Conservation (phyloP, 805 yeast genomes). For the Candida coleopterorum region DNA sequence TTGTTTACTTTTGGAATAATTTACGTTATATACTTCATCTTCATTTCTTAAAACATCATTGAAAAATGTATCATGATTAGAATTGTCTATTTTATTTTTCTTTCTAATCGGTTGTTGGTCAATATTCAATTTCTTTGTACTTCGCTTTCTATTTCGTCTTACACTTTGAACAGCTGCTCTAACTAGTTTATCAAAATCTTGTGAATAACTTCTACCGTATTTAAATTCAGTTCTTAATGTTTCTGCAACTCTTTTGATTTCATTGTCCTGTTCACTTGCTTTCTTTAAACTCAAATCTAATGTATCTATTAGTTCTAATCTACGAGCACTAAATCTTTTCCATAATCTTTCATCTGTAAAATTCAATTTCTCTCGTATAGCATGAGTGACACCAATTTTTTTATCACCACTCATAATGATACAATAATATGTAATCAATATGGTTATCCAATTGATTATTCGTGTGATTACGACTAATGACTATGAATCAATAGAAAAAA, state of each 20-base stretch:
- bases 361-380: slow-evolving; percentile 57
- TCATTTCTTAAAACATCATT: slow-evolving; percentile 35
- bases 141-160: slow-evolving; percentile 77
- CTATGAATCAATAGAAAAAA: slow-evolving; percentile 2
- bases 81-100: background rate
- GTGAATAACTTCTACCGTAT: slow-evolving; percentile 50
- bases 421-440: background rate
- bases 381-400: slow-evolving; percentile 50
- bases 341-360: slow-evolving; percentile 80
- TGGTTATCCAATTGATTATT: background rate
- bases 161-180: slow-evolving; percentile 93
- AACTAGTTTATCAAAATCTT: slow-evolving; percentile 85
- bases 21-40: slow-evolving; percentile 31
- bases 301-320: slow-evolving; percentile 84
- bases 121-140: slow-evolving; percentile 20
- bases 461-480: background rate
- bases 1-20: slow-evolving; percentile 25
- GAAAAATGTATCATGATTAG: slow-evolving; percentile 17
- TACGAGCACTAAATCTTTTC: slow-evolving; percentile 86
- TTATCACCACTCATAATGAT: slow-evolving; percentile 15
- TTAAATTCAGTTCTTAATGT: slow-evolving; percentile 74
- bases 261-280: slow-evolving; percentile 90
- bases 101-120: background rate
- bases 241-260: slow-evolving; percentile 73
- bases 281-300: slow-evolving; percentile 59